phyloP scores from a whole-genome alignment of 768 basidiomycete genomes.

The Russula olivacea region DNA sequence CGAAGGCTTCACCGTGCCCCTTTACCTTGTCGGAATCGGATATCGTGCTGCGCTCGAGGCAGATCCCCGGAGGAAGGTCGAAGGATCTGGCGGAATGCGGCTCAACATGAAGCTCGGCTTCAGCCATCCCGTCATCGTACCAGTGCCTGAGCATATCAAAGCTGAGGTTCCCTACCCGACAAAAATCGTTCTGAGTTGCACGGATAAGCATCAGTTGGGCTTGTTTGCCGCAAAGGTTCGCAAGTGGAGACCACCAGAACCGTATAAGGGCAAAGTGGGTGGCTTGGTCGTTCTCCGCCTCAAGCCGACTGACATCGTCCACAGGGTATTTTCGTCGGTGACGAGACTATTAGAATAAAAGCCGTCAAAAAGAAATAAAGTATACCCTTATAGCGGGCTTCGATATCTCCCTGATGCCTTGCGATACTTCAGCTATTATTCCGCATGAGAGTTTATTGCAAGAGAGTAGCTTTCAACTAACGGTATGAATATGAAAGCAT shows the following conservation, averaged over 20 bases:
- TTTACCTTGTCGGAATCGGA: slow-evolving; percentile 92
- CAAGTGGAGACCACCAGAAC: slow-evolving; percentile 83
- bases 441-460: not conserved
- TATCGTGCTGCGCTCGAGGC: slow-evolving; percentile 85
- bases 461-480: not conserved
- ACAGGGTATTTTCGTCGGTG: slow-evolving; percentile 91
- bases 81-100: slow-evolving; percentile 56
- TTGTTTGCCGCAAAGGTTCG: slow-evolving; percentile 85
- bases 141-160: slow-evolving; percentile 76
- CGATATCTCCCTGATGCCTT: not conserved
- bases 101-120: slow-evolving; percentile 91
- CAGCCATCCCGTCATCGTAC: slow-evolving; percentile 79
- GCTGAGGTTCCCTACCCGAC: slow-evolving; percentile 78
- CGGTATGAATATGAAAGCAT: not conserved
- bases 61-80: slow-evolving; percentile 53
- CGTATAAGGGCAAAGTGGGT: slow-evolving; percentile 95
- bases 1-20: slow-evolving; percentile 73
- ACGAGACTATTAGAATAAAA: slow-evolving; percentile 87
- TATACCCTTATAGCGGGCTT: slow-evolving; percentile 11
- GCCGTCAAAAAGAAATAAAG: slow-evolving; percentile 92
- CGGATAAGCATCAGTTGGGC: slow-evolving; percentile 83
- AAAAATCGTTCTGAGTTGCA: slow-evolving; percentile 75
- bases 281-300: slow-evolving; percentile 2
- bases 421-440: not conserved
- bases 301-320: slow-evolving; percentile 4